These are phyloP conservation scores for Ophiostoma novo-ulmi DNA, from an alignment of 2,329 filamentous ascomycete species.

Conservation along the genomic window DNA sequence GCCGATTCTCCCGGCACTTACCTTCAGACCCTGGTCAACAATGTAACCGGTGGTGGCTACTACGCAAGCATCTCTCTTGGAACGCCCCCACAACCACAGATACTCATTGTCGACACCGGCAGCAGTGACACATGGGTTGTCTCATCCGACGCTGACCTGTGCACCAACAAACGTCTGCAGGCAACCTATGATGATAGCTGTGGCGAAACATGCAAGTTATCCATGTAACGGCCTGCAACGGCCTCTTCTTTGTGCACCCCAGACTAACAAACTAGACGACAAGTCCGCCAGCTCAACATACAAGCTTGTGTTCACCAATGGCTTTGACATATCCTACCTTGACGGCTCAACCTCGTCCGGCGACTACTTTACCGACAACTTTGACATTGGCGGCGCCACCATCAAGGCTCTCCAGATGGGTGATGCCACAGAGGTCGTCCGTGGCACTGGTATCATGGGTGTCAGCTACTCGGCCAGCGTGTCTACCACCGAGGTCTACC, in stretches of 20 bases:
- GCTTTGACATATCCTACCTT: conserved; percentile 59
- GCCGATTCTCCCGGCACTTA: conserved; percentile 30
- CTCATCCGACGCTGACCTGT: conserved; percentile 37
- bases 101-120: conserved; percentile 57
- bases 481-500: conserved; percentile 41
- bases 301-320: conserved; percentile 38
- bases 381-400: conserved; percentile 47
- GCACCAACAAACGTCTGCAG: conserved; percentile 37
- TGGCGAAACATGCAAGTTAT: conserved; percentile 40
- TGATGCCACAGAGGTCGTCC: conserved; percentile 45
- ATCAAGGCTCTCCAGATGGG: conserved; percentile 53
- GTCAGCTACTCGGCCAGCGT: conserved; percentile 52
- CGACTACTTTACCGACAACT: conserved; percentile 54
- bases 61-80: conserved; percentile 54
- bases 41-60: conserved; percentile 51
- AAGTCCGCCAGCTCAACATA: conserved; percentile 46
- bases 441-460: conserved; percentile 54
- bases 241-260: background rate
- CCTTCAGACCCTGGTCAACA: conserved; percentile 46
- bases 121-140: conserved; percentile 60
- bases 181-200: conserved; percentile 35
- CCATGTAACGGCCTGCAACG: background rate
- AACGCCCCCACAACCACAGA: conserved; percentile 51
- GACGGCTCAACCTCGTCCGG: conserved; percentile 51
- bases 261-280: conserved; percentile 34